Base-by-base conservation (phyloP, 2,329 filamentous ascomycete species). In the Atkinsonella hypoxylon region DNA sequence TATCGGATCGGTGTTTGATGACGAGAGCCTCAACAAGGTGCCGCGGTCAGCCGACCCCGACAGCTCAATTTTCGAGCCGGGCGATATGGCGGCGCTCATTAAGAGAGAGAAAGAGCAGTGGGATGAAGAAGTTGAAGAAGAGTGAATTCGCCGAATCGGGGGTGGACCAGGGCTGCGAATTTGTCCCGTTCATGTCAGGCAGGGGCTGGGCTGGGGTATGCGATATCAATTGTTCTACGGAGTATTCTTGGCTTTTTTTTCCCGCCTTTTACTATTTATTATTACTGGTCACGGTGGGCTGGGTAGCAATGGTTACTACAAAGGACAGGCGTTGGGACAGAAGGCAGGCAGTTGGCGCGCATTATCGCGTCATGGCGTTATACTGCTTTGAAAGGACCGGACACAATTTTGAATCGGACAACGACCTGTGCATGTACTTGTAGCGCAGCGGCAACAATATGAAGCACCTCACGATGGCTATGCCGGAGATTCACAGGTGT, bases 1-100 rank as follows among this genome's bases (percentile, higher is more conserved):
- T 39, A 94, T 98, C 57, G 88, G 89, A 0, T 85, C 88, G 0
- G 89, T 97, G 0, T 95, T 98, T 60, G 84, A 90, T 54, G 87
- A 87, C 59, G 88, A 90, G 59, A 84, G 81, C 58, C 77, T 89
- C 36, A 79, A 79, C 54, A 79, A 77, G 50, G 83, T 96, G 41
- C 89, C 89, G 15, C 72, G 82, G 1, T 69, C 65, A 20, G 71
- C 74, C 1, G 84, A 93, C 52, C 79, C 81, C 1, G 72, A 69
- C 48, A 83, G 77, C 61, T 77, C 74, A 34, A 85, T 96, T 51
- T 96, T 95, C 67, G 83, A 83, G 56, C 71, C 81, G 2, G 76
- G 75, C 5, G 73, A 78, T 52, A 90, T 96, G 87, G 76, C 77
- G 15, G 77, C 82, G 54, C 75, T 87, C 50, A 76, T 91, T 60